Percentiles rank a stretch among this genome's conserved stretches.
Evolutionary conservation across 306 rosid species (phyloP).

Genomic region (Prinsepia uniflora): DNA sequence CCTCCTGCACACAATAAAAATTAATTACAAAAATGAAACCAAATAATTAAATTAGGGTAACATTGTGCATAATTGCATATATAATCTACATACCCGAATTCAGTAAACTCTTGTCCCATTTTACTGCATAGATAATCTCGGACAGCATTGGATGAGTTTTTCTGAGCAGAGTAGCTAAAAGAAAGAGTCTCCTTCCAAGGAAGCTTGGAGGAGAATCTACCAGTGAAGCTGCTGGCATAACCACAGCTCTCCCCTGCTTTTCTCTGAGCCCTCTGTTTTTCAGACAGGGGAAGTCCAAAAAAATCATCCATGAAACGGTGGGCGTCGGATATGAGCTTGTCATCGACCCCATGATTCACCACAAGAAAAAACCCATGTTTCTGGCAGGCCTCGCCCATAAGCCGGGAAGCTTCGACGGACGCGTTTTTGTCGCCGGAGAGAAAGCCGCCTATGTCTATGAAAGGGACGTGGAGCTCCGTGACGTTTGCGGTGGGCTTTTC

Average conservation of each 20-base stretch:
- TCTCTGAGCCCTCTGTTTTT: constrained; percentile 80
- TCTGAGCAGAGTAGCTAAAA: constrained; percentile 46
- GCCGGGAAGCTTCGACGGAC: constrained; percentile 41
- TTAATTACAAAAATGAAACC: background rate
- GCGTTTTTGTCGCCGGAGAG: constrained; percentile 55
- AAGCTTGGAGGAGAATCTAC: constrained; percentile 79
- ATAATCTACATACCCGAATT: constrained; percentile 48
- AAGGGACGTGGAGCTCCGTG: constrained; percentile 63
- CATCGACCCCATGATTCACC: constrained; percentile 71
- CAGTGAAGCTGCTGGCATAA: constrained; percentile 92
- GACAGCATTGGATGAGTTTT: constrained; percentile 32
- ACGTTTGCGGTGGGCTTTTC: constrained; percentile 56
- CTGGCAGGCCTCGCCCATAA: constrained; percentile 63
- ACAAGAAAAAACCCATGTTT: constrained; percentile 88
- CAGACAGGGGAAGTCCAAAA: constrained; percentile 60
- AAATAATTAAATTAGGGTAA: background rate
- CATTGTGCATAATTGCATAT: background rate
- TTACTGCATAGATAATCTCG: constrained; percentile 42
- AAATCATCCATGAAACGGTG: constrained; percentile 64
- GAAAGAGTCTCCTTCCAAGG: constrained; percentile 97
- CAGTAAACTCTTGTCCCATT: constrained; percentile 55
- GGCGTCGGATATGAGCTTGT: constrained; percentile 46
- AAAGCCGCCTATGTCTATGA: constrained; percentile 56
- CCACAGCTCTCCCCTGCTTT: constrained; percentile 83
- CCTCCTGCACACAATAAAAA: constrained; percentile 31